Evolutionary conservation across 1,284 basidiomycete species (phyloP), one percentile per base, ranked within the genome.

Genomic region (Cutaneotrichosporon dermatis): DNA sequence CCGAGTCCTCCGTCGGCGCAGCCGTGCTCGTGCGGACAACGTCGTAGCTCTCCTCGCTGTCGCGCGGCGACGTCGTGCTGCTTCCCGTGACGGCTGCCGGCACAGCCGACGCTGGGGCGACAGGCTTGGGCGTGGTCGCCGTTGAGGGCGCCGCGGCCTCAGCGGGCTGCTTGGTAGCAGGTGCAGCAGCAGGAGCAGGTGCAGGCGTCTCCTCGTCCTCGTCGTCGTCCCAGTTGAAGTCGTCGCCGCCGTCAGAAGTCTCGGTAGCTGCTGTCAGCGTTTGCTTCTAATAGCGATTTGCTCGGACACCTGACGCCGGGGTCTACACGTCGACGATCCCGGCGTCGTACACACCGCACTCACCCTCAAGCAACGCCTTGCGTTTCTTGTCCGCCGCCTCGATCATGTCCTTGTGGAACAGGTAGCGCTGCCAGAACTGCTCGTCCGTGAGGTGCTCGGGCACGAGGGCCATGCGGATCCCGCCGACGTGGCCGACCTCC

Each of bases 321-420:
- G 25, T 25, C 25, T 25, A 25, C 25, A 25, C 25, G 25, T 25
- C 25, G 25, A 25, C 25, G 25, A 25, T 25, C 25, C 16, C 34
- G 34, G n/a, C 25, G 6, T 4, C 33, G 35, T 13, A 10, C 25
- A 25, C 25, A 25, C 25, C 25, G 25, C 25, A 74, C 81, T 54
- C 71, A 89, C 92, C 86, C 80, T 88, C 83, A 15, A 97, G 79
- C 33, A 96, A 77, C 35, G 85, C 83, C 76, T 90, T 90, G 60
- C 93, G 85, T 66, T 87, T 86, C 68, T 85, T 85, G 72, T 92
- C 90, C 66, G 94, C 91, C 35, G 81, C 79, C 63, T 88, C 86
- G 62, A 96, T 93, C 76, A 92, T 90, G 73, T 89, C 81, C 40
- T 87, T 85, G 41, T 92, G 85, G 85, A 94, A 97, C 79, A 94